Evolutionary conservation across 2,329 filamentous ascomycete species (phyloP).

Genomic region (Ophiostoma pallidulum): DNA sequence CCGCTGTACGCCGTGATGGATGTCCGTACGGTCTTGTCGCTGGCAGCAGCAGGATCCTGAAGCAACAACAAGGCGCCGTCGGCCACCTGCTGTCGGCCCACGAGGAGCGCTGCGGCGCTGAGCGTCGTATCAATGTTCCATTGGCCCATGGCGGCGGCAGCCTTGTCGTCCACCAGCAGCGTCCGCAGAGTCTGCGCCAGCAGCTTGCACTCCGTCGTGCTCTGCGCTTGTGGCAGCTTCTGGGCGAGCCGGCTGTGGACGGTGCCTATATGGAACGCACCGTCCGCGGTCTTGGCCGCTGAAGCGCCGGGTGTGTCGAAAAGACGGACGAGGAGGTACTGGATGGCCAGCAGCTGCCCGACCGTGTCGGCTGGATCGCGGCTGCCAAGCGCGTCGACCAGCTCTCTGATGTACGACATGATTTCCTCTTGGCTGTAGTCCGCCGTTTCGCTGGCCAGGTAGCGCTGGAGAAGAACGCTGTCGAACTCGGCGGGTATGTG

Average conservation of each 20-base stretch:
- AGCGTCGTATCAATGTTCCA: conserved; percentile 49
- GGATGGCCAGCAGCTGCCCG: conserved; percentile 36
- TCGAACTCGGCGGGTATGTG: conserved; percentile 26
- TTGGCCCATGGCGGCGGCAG: conserved; percentile 42
- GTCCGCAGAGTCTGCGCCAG: conserved; percentile 33
- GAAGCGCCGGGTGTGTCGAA: conserved; percentile 15
- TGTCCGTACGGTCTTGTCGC: conserved; percentile 1
- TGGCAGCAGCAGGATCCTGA: conserved; percentile 12
- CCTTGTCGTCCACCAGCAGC: conserved; percentile 37
- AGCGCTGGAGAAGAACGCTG: conserved; percentile 20
- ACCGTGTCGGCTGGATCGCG: conserved; percentile 24
- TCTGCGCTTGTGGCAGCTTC: conserved; percentile 23
- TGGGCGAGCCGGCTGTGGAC: conserved; percentile 32
- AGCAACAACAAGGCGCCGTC: no score
- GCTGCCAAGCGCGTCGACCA: conserved; percentile 27
- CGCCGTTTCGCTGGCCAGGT: conserved; percentile 21
- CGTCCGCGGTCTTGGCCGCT: conserved; percentile 2
- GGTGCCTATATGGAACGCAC: conserved; percentile 30
- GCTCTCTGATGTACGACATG: conserved; percentile 30
- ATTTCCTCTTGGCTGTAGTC: conserved; percentile 21
- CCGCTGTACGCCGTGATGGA: conserved; percentile 32
- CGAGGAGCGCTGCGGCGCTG: conserved; percentile 32
- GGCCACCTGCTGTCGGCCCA: not conserved
- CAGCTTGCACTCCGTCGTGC: conserved; percentile 27
- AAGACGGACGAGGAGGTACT: conserved; percentile 32